phyloP scores from a whole-genome alignment of 495 filamentous ascomycete genomes.

The Podospora pseudopauciseta region DNA sequence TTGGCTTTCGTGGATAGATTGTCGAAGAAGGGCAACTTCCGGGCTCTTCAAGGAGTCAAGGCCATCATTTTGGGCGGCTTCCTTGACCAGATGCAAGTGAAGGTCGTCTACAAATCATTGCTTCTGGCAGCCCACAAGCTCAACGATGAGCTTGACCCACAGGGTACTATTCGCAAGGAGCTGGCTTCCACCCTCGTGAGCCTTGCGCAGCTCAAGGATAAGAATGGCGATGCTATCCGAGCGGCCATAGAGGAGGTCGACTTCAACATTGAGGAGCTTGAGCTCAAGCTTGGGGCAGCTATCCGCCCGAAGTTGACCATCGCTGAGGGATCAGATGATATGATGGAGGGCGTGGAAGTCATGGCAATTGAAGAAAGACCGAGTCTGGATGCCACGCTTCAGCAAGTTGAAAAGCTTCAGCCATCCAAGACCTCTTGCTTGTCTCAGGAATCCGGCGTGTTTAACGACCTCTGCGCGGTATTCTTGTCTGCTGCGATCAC shows the following conservation, averaged over 20 bases:
- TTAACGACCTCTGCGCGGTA: slow-evolving; percentile 56
- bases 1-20: slow-evolving; percentile 62
- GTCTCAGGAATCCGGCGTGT: slow-evolving; percentile 39
- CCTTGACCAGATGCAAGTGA: slow-evolving; percentile 58
- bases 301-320: slow-evolving; percentile 47
- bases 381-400: slow-evolving; percentile 24
- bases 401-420: slow-evolving; percentile 38
- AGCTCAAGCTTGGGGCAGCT: slow-evolving; percentile 64
- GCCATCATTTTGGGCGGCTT: slow-evolving; percentile 58
- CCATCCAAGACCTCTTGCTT: slow-evolving; percentile 46
- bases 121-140: slow-evolving; percentile 55
- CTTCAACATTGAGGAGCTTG: slow-evolving; percentile 63
- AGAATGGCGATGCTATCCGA: slow-evolving; percentile 57
- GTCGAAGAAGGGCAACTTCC: slow-evolving; percentile 55
- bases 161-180: slow-evolving; percentile 56
- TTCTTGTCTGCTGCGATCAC: slow-evolving; percentile 59
- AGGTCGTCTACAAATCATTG: slow-evolving; percentile 59
- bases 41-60: slow-evolving; percentile 55
- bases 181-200: slow-evolving; percentile 60
- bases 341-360: slow-evolving; percentile 48
- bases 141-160: slow-evolving; percentile 40
- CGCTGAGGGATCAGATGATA: slow-evolving; percentile 44
- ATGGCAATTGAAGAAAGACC: slow-evolving; percentile 18
- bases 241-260: slow-evolving; percentile 57
- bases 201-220: slow-evolving; percentile 51